These are phyloP conservation scores for Flaveria robusta DNA, from an alignment of 129 eudicot genomes.

Conservation along the genomic window DNA sequence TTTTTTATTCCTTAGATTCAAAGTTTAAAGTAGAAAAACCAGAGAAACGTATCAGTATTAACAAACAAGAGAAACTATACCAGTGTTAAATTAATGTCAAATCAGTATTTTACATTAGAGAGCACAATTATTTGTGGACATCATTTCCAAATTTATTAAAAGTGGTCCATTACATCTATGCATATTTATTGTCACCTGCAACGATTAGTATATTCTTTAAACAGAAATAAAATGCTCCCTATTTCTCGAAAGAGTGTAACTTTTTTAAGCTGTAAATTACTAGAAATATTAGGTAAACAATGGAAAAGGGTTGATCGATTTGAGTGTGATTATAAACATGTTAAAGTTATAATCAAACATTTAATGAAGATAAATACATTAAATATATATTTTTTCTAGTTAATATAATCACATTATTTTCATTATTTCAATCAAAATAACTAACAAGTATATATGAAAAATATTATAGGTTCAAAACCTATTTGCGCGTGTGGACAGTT, in stretches of 20 bases:
- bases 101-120: neutral
- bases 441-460: too few relatives aligned
- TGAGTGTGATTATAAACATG: neutral
- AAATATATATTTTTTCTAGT: too few relatives aligned
- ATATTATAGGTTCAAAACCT: too few relatives aligned
- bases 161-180: constrained; percentile 18
- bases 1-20: too few relatives aligned
- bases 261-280: neutral
- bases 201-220: constrained; percentile 15
- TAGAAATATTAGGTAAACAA: too few relatives aligned
- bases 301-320: too few relatives aligned
- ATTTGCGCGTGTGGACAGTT: too few relatives aligned
- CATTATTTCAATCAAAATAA: too few relatives aligned
- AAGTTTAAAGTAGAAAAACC: too few relatives aligned
- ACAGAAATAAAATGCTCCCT: neutral
- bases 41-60: too few relatives aligned
- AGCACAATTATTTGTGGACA: neutral
- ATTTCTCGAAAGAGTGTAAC: neutral
- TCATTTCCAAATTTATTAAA: neutral
- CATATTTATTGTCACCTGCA: constrained; percentile 3
- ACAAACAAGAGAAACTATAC: too few relatives aligned
- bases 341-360: neutral
- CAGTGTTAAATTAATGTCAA: neutral
- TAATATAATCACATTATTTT: too few relatives aligned
- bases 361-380: neutral